A percentile compares a stretch with the other conserved stretches of the same genome.
Conservation (phyloP, 768 basidiomycete species). For the Macrolepiota albuminosa region DNA sequence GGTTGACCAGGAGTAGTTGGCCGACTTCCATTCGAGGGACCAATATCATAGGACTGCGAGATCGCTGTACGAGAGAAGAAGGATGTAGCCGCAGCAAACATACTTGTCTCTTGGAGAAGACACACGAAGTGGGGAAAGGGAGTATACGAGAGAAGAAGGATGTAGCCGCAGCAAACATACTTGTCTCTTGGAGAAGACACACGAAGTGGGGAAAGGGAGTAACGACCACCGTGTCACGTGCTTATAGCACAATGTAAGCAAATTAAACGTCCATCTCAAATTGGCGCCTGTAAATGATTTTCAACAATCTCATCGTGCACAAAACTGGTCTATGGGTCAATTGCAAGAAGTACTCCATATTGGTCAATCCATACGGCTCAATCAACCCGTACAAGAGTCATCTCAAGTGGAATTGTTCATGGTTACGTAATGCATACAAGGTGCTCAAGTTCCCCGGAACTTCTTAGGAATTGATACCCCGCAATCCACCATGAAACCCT, state of each 20-base stretch:
- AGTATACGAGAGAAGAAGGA: conserved; percentile 61
- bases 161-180: conserved; percentile 77
- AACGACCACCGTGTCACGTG: conserved; percentile 3
- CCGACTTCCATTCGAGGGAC: conserved; percentile 37
- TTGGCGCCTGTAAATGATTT: too few species aligned
- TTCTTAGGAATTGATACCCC: not conserved
- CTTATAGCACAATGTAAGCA: not conserved
- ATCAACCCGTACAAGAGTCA: too few species aligned
- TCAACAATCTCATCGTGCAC: not conserved
- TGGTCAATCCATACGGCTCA: too few species aligned
- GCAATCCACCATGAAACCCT: conserved; percentile 43
- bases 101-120: conserved; percentile 21
- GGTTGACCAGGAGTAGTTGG: conserved; percentile 45
- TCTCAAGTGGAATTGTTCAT: not conserved
- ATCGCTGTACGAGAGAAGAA: conserved; percentile 81
- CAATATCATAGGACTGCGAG: conserved; percentile 74
- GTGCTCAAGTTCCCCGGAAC: conserved; percentile 1
- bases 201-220: not conserved
- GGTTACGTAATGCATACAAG: conserved; percentile 7
- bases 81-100: conserved; percentile 81
- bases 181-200: conserved; percentile 2
- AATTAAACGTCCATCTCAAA: too few species aligned
- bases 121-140: not conserved
- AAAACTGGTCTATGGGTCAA: not conserved
- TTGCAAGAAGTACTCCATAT: not conserved